phyloP scores from a whole-genome alignment of 1,139 yeast genomes.

The Wickerhamomyces sp. region DNA sequence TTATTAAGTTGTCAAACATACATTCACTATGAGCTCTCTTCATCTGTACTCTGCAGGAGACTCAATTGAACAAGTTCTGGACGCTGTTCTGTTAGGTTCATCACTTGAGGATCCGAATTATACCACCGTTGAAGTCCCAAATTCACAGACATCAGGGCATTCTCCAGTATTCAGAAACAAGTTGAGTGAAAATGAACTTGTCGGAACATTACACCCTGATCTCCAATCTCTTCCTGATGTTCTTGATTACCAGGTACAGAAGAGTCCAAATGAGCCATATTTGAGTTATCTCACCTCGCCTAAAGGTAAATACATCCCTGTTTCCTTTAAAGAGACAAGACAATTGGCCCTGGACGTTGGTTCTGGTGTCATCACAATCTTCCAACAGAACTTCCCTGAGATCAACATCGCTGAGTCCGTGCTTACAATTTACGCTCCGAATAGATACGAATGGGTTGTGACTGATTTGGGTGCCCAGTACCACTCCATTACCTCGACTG shows the following conservation, averaged over 20 bases:
- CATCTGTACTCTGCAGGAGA: too few relatives aligned
- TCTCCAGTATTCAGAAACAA: slow-evolving; percentile 13
- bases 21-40: too few relatives aligned
- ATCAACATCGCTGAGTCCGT: slow-evolving; percentile 13
- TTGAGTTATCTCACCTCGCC: background rate
- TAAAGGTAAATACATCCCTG: background rate
- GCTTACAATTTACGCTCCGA: slow-evolving; percentile 23
- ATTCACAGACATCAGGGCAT: slow-evolving; percentile 4
- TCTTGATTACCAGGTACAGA: background rate
- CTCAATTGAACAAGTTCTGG: too few relatives aligned
- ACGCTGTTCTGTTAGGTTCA: too few relatives aligned
- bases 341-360: slow-evolving; percentile 12
- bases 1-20: too few relatives aligned
- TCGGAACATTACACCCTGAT: background rate
- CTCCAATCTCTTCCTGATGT: background rate
- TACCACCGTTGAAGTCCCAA: background rate
- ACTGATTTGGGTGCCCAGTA: slow-evolving; percentile 36
- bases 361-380: slow-evolving; percentile 21
- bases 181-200: background rate
- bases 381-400: slow-evolving; percentile 19
- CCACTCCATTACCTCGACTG: slow-evolving; percentile 35
- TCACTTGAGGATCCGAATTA: background rate
- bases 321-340: background rate
- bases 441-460: slow-evolving; percentile 27
- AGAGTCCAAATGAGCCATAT: background rate